phyloP scores from a whole-genome alignment of 2,329 filamentous ascomycete genomes.

The Fusarium nisikadoi region DNA sequence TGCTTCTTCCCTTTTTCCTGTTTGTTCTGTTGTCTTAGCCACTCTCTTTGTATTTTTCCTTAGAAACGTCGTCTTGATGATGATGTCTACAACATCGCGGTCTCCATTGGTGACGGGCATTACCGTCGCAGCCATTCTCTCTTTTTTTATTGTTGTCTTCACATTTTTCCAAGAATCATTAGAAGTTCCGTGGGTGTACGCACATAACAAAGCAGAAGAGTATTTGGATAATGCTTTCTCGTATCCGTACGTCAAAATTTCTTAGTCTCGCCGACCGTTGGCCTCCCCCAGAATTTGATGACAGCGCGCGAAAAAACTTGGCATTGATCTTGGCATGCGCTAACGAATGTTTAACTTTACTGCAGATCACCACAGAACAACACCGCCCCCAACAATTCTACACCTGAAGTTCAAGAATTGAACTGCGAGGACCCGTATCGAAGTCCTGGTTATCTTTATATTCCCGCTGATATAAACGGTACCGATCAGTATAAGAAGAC shows the following conservation, averaged over 20 bases:
- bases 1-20: not conserved
- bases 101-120: slow-evolving; percentile 18
- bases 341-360: slow-evolving; percentile 12
- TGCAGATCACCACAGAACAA: not conserved
- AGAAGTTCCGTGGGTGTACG: slow-evolving; percentile 23
- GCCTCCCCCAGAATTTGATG: not conserved
- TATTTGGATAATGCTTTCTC: slow-evolving; percentile 19
- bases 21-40: not conserved
- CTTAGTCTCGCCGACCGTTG: not conserved
- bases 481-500: slow-evolving; percentile 72
- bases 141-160: slow-evolving; percentile 30
- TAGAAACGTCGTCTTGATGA: slow-evolving; percentile 14
- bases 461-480: slow-evolving; percentile 52
- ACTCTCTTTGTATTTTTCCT: not conserved
- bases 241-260: slow-evolving; percentile 16
- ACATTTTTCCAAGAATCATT: slow-evolving; percentile 29
- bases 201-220: slow-evolving; percentile 23
- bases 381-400: not conserved
- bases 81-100: slow-evolving; percentile 27
- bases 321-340: slow-evolving; percentile 17
- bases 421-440: slow-evolving; percentile 44
- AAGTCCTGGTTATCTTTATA: slow-evolving; percentile 67
- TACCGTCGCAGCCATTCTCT: slow-evolving; percentile 22
- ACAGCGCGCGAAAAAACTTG: slow-evolving; percentile 10
- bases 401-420: not conserved